Conservation (phyloP, 2,329 filamentous ascomycete species). For the Botrytis fabae region DNA sequence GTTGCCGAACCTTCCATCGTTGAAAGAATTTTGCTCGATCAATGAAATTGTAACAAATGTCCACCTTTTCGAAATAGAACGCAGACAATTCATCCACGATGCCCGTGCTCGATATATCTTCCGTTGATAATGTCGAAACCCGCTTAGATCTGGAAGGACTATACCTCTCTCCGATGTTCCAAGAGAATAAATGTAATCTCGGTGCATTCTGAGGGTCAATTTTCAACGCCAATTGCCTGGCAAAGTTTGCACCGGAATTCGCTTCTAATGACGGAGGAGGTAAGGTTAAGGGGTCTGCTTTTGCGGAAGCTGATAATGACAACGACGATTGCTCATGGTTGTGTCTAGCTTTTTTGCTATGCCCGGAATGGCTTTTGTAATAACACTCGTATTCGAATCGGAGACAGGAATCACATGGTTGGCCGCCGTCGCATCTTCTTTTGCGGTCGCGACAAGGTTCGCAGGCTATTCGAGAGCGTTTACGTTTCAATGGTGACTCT, state of each 20-base stretch:
- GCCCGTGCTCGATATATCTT: neutral
- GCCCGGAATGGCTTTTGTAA: neutral
- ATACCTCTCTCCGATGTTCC: conserved; percentile 40
- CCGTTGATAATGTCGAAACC: neutral
- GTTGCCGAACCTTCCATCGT: conserved; percentile 11
- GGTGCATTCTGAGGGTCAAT: conserved; percentile 34
- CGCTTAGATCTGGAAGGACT: too few relatives aligned
- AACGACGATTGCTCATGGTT: neutral
- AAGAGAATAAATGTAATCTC: conserved; percentile 43
- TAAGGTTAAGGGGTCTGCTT: neutral
- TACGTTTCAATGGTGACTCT: conserved; percentile 1
- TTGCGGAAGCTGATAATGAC: neutral
- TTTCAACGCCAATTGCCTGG: conserved; percentile 2
- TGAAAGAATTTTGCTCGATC: conserved; percentile 14
- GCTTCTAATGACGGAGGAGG: conserved; percentile 6
- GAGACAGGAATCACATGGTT: conserved; percentile 17
- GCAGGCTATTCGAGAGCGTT: conserved; percentile 19
- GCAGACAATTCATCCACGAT: conserved; percentile 29
- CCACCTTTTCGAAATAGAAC: conserved; percentile 32
- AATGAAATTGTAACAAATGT: conserved; percentile 17
- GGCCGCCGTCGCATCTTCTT: conserved; percentile 12
- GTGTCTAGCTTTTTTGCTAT: neutral
- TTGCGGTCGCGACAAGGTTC: conserved; percentile 19
- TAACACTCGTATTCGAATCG: conserved; percentile 9
- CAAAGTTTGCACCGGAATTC: conserved; percentile 7